Conservation (phyloP, 306 rosid genomes). For the Sicyos baderoa region DNA sequence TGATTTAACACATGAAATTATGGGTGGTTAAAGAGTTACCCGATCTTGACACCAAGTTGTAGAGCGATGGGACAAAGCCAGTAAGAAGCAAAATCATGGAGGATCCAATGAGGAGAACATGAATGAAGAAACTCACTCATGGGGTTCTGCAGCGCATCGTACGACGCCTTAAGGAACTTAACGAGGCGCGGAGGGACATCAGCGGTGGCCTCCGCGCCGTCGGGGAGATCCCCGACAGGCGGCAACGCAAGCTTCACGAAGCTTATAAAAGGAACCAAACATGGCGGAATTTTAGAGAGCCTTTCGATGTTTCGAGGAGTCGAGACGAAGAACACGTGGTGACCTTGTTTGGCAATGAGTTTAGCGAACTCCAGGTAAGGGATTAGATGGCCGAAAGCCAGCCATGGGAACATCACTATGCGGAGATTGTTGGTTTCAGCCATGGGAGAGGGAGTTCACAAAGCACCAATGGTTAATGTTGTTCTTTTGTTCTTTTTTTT, state of each 20-base stretch:
- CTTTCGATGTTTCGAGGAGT: slow-evolving; percentile 43
- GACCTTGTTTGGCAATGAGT: slow-evolving; percentile 37
- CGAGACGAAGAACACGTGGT: slow-evolving; percentile 32
- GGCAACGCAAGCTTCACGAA: slow-evolving; percentile 25
- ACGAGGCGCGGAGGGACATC: slow-evolving; percentile 36
- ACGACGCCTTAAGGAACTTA: slow-evolving; percentile 35
- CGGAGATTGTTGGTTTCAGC: slow-evolving; percentile 25
- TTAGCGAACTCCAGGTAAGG: slow-evolving; percentile 36
- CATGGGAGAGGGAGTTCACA: not conserved
- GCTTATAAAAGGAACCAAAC: slow-evolving; percentile 15
- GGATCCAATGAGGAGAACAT: slow-evolving; percentile 42
- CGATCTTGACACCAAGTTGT: slow-evolving; percentile 21
- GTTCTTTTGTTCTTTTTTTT: not conserved
- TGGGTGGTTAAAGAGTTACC: not conserved
- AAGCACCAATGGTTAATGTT: not conserved
- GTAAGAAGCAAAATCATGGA: slow-evolving; percentile 35
- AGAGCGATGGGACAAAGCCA: slow-evolving; percentile 19
- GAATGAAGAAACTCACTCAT: slow-evolving; percentile 25
- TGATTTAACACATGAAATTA: too few relatives aligned
- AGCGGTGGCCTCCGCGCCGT: slow-evolving; percentile 37
- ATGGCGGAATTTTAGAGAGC: slow-evolving; percentile 26
- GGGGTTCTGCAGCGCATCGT: slow-evolving; percentile 34
- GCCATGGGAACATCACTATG: slow-evolving; percentile 42
- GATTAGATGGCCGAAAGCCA: slow-evolving; percentile 17
- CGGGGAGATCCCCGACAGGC: slow-evolving; percentile 19